phyloP scores from a whole-genome alignment of 495 filamentous ascomycete species.

The Aspergillus steynii region DNA sequence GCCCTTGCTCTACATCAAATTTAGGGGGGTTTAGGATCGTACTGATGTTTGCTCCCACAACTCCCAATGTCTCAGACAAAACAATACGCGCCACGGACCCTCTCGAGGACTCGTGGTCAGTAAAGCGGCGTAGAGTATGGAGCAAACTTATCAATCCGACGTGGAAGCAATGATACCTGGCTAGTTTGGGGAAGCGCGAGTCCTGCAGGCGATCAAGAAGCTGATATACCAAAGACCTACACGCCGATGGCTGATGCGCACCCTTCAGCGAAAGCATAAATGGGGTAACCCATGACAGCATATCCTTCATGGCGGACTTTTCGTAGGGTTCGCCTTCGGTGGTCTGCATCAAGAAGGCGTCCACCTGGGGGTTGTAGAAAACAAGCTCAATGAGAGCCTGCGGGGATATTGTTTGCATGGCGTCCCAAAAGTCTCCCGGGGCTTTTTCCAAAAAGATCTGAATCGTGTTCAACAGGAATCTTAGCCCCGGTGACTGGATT shows the following conservation, averaged over 20 bases:
- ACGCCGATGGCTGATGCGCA: constrained; percentile 68
- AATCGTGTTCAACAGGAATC: constrained; percentile 64
- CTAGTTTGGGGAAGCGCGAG: constrained; percentile 41
- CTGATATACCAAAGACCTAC: constrained; percentile 66
- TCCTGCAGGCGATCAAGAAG: constrained; percentile 67
- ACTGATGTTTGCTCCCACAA: constrained; percentile 49
- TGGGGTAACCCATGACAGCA: constrained; percentile 70
- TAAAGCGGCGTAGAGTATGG: constrained; percentile 53
- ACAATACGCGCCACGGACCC: constrained; percentile 54
- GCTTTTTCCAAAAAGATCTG: constrained; percentile 68
- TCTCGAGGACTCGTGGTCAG: constrained; percentile 47
- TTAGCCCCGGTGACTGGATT: constrained; percentile 58
- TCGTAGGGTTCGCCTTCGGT: constrained; percentile 54
- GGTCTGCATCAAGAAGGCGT: constrained; percentile 57
- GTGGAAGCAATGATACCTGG: constrained; percentile 52
- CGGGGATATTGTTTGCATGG: constrained; percentile 75
- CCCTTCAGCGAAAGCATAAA: constrained; percentile 76
- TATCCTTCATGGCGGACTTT: constrained; percentile 55
- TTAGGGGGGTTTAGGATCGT: constrained; percentile 44
- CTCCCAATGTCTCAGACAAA: constrained; percentile 53
- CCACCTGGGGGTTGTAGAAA: constrained; percentile 69
- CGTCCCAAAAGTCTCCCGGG: constrained; percentile 79
- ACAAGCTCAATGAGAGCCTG: constrained; percentile 73
- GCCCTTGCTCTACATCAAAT: constrained; percentile 38
- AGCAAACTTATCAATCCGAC: constrained; percentile 51